Evolutionary conservation across 148 eudicot genomes (phyloP), one percentile per base, ranked within the genome.

Genomic region (Cornus controversa): DNA sequence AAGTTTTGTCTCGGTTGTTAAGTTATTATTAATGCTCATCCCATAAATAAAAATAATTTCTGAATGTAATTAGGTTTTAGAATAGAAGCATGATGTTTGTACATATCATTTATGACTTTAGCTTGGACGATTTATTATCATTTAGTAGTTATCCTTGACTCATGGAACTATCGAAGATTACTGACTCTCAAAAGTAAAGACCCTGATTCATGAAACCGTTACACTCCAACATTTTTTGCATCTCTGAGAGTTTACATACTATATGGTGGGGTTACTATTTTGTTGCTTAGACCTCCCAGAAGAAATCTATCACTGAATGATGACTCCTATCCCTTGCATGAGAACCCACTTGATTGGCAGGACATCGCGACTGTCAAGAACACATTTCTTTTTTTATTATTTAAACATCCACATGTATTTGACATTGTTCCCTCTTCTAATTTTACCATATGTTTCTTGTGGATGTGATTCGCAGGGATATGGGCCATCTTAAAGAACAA

Each of bases 401-500:
- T 63, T 74, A 15, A 8, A 47, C 60, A 47, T 72, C 50, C 22
- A 66, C 20, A 73, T 57, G 26, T 18, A n/a, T 36, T 80, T 69
- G 64, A 69, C 68, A 13, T 75, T 64, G 25, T 54, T 45, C n/a
- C 13, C 27, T 18, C 8, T 6, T 60, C 64, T 71, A 24, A 28
- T 42, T n/a, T 70, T 70, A 13, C 5, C 20, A 20, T 53, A 25
- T 63, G 18, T 53, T 23, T 63, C 28, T n/a, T 40, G 22, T 57
- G 6, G 64, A n/a, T 54, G 62, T 75, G 28, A 37, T 54, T 60
- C 29, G 68, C 91, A 96, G 99, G 97, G 62, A 90, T 96, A 78
- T 92, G 85, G 92, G 99, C 99, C 28, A 96, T 96, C 80, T 81
- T 96, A 75, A 96, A 82, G 88, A 96, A 96, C 87, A 96, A 89